phyloP scores from a whole-genome alignment of 208 protist species.

The Lotmaria passim region DNA sequence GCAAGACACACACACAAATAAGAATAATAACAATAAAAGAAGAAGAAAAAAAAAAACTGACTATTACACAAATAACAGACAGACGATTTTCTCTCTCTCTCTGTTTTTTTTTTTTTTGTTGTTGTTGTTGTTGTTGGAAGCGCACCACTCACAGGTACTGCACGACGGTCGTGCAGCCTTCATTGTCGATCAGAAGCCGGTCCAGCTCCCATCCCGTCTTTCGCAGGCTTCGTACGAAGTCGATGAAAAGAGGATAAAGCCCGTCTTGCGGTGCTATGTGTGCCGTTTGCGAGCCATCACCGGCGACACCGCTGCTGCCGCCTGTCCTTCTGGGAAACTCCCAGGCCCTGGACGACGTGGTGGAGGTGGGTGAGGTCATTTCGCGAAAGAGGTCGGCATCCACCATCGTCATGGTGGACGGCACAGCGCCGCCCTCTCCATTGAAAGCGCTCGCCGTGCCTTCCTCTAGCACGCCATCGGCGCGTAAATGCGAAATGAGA shows the following conservation, averaged over 20 bases:
- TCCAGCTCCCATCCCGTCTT: constrained; percentile 49
- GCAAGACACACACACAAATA: not conserved
- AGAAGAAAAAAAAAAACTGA: not conserved
- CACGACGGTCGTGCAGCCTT: constrained; percentile 50
- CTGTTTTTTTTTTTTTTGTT: not conserved
- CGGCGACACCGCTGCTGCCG: not conserved
- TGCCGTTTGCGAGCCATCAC: not conserved
- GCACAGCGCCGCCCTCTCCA: not conserved
- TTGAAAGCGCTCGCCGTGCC: not conserved
- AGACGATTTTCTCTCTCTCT: not conserved
- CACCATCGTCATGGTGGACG: not conserved
- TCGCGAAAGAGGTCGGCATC: constrained; percentile 2
- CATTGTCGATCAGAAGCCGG: constrained; percentile 38
- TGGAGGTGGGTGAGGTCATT: constrained; percentile 19
- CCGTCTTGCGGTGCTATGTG: constrained; percentile 12
- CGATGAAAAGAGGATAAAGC: constrained; percentile 37
- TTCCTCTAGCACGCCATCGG: constrained; percentile 35
- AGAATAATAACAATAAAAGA: not conserved
- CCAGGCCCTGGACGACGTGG: not conserved
- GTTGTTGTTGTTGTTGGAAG: too few relatives aligned
- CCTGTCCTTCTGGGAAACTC: not conserved
- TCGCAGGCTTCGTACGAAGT: constrained; percentile 43
- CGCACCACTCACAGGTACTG: constrained; percentile 38
- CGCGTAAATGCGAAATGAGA: constrained; percentile 39
- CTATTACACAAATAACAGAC: not conserved